A percentile compares a stretch with the other conserved stretches of the same genome.
Conservation (phyloP, 1,139 yeast species). For the Hyphopichia burtonii region DNA sequence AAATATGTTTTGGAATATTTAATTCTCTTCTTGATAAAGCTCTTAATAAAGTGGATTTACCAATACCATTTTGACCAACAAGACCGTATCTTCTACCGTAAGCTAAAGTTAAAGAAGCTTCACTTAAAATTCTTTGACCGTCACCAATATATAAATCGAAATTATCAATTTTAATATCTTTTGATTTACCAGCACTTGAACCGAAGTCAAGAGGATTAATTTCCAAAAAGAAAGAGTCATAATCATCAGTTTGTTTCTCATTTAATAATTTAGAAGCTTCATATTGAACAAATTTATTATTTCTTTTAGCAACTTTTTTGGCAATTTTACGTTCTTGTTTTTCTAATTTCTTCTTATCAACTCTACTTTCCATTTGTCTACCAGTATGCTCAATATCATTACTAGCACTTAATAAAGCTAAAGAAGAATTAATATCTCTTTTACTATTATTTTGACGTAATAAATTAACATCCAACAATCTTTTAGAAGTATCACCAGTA, state of each 20-base stretch:
- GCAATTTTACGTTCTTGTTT: constrained; percentile 97
- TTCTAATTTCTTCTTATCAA: constrained; percentile 92
- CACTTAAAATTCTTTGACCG: constrained; percentile 88
- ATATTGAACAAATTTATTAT: constrained; percentile 80
- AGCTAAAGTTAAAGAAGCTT: constrained; percentile 82
- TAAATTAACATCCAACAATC: constrained; percentile 69
- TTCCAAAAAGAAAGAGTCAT: constrained; percentile 90
- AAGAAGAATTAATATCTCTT: constrained; percentile 69
- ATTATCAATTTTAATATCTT: constrained; percentile 89
- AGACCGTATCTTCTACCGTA: constrained; percentile 95
- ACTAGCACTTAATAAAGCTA: constrained; percentile 71
- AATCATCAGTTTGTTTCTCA: constrained; percentile 65
- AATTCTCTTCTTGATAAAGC: constrained; percentile 94
- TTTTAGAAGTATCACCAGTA: constrained; percentile 79
- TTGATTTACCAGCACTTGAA: constrained; percentile 88
- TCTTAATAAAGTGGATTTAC: constrained; percentile 89
- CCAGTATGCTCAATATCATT: constrained; percentile 90
- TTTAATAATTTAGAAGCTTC: constrained; percentile 88
- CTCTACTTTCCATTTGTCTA: constrained; percentile 87
- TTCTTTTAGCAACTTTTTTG: constrained; percentile 92
- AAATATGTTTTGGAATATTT: constrained; percentile 89
- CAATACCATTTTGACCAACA: constrained; percentile 99
- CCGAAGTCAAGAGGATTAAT: constrained; percentile 94
- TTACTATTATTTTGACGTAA: constrained; percentile 58
- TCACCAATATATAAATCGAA: constrained; percentile 95